phyloP scores from a whole-genome alignment of 768 basidiomycete genomes.

The Gloeopeniophorella convolvens region DNA sequence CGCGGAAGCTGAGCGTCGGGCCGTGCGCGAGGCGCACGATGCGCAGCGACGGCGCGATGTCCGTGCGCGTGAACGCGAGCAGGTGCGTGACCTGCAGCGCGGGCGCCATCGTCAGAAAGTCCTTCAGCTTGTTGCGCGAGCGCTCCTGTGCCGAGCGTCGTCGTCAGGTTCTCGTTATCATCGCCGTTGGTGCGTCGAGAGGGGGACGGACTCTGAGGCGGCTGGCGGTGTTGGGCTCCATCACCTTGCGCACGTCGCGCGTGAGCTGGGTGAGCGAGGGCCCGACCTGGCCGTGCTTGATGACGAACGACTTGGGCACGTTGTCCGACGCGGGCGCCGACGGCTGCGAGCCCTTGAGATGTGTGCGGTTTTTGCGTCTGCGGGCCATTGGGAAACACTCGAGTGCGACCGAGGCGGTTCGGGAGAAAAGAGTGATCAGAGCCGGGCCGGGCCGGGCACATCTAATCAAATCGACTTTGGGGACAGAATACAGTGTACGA shows the following conservation, averaged over 20 bases:
- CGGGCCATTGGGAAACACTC: conserved; percentile 76
- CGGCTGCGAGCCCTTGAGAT: conserved; percentile 51
- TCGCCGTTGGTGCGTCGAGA: conserved; percentile 11
- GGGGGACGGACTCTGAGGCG: conserved; percentile 63
- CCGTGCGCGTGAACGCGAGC: conserved; percentile 84
- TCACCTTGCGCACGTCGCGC: conserved; percentile 86
- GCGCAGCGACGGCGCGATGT: conserved; percentile 78
- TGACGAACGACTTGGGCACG: conserved; percentile 88
- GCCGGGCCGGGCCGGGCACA: not conserved
- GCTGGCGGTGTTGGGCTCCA: conserved; percentile 97
- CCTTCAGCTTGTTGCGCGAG: conserved; percentile 82
- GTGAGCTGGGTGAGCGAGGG: conserved; percentile 83
- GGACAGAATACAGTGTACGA: conserved; percentile 12
- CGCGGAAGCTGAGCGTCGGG: conserved; percentile 87
- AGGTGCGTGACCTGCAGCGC: conserved; percentile 88
- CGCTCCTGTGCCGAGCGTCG: conserved; percentile 84
- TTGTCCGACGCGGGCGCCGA: conserved; percentile 30
- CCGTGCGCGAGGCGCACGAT: conserved; percentile 84
- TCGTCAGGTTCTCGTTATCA: too few species aligned
- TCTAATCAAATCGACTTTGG: too few species aligned
- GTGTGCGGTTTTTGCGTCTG: conserved; percentile 74
- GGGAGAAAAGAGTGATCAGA: not conserved
- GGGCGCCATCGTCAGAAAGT: conserved; percentile 89
- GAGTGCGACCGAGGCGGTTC: too few species aligned
- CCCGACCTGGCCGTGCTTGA: conserved; percentile 94